Base-by-base conservation (phyloP, 345 rosid species). In the Aquilaria yunnanensis region DNA sequence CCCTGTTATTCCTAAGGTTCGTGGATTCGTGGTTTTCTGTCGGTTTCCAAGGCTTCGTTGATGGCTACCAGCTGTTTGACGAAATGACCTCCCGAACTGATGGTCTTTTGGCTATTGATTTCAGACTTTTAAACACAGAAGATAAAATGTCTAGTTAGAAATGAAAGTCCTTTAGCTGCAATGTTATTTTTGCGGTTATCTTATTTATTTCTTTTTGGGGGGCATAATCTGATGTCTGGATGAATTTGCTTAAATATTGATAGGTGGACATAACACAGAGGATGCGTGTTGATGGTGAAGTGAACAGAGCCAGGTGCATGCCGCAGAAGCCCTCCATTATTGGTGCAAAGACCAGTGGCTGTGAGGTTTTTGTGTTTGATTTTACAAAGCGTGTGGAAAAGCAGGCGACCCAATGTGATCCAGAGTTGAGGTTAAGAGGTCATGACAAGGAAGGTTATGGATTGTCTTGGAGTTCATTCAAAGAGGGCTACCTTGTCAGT, bases 381-480 rank as follows among this genome's bases (percentile, higher is more conserved):
- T 79, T 67, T 70, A 60, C 74, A 46, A 90, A 84, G 68, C 89
- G 75, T 62, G 79, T 69, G 6, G 80, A 43, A 16, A 84, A 76
- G 71, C 75, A 69, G 43, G 64, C 64, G 37, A 71, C 74, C 46
- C 83, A 62, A 32, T 88, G 79, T 75, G 88, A 83, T 78, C 95
- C 99, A 68, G 95, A 88, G 69, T 61, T 88, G 76, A 85, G 81
- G 83, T 69, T 94, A 80, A 75, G 72, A 77, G 99, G 99, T 73
- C 99, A 90, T 72, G 88, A 80, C 16, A 82, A 84, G 55, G 99
- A 88, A 82, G 99, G 99, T 10, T 94, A 90, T 71, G 99, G 96
- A 0, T 75, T 94, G 74, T 83, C 96, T 32, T 94, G 99, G 99
- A 90, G 91, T 72, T 82, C 88, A 13, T 77, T 88, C 55, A 94